Base-by-base conservation (phyloP, 371 early-diverging fungal species). In the Apophysomyces elegans region DNA sequence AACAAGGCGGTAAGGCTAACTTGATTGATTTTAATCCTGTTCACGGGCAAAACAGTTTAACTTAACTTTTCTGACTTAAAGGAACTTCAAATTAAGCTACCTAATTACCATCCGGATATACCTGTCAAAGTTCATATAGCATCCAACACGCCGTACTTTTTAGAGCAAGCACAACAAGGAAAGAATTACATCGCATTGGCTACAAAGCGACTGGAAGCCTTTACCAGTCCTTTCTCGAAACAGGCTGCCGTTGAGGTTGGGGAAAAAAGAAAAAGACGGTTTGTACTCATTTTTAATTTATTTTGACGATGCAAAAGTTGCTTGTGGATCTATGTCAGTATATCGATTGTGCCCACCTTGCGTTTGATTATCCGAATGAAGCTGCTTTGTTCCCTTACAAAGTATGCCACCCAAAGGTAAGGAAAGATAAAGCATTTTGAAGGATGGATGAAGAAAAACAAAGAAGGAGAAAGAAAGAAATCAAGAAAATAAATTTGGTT, bases 341-440 rank as follows among this genome's bases (percentile, higher is more conserved):
- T 58, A 65, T 77, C 12, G 71, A 77, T 58, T 70, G 73, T 59
- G 77, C 79, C 32, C 66, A 68, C 39, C 70, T 70, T 65, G 77
- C 82, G 4, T 81, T 81, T 57, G 76, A 74, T 61, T 75, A 76
- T 62, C 81, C 79, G 1, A 74, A 63, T 26, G 77, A 75, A 60
- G 69, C 82, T 1, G 62, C 73, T 16, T 65, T 77, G 13, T 81
- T 81, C 50, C 82, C 82, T 3, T 78, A 77, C 54, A 79, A 79
- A 68, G 79, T 81, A n/a, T 81, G 82, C 39, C 82, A 81, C 56
- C 77, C 81, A 26, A 81, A 78, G 65, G 80, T 80, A 74, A 68
- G 5, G 35, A 16, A 60, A 43, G 21, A 32, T n/a, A 37, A n/a
- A 4, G 36, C 14, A 45, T 16, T 26, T 26, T 2, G 32, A 2